Base-by-base conservation (phyloP, 768 basidiomycete species). In the Xerocomellus intermedius region DNA sequence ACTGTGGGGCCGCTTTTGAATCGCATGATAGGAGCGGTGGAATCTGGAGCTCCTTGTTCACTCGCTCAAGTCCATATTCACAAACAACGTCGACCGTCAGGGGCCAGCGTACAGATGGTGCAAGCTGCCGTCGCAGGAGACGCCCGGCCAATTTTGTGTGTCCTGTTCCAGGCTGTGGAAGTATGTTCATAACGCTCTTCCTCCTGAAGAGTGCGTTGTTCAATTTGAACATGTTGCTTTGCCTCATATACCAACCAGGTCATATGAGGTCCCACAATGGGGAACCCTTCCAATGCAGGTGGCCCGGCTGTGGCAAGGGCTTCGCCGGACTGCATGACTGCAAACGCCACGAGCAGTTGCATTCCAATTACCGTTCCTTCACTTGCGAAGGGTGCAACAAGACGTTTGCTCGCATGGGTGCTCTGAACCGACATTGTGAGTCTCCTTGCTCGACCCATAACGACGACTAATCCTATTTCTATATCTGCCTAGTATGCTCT, bases 261-360 rank as follows among this genome's bases (percentile, higher is more conserved):
- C 95, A 98, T 67, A 79, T 97, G 63, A 89, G 95, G 39, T 93
- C 90, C 14, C 95, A 97, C 64, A 94, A 90, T 56, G 94, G 95
- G 70, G 93, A 96, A 72, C 87, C 93, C 58, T 98, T 94, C 79
- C 84, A 88, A 70, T 98, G 94, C 75, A 87, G 90, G 64, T 96
- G 93, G 86, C 91, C 92, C 1, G 94, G 92, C 22, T 98, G 94
- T 66, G 87, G 86, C 26, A 96, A 97, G 73, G 92, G 94, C 24
- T 95, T 97, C 59, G 94, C 91, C 26, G 74, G 94, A 52, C 92
- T 96, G 69, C 95, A 97, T 65, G 95, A 98, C 69, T 97, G 95
- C 74, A 98, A 96, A 69, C 83, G 94, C 3, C 96, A 98, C 64
- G 95, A 97, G 72, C 89, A 94, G 61, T 78, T 98, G 39, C 95